A percentile compares a stretch with the other conserved stretches of the same genome.
These are phyloP conservation scores for Schizochytrium sp. DNA, from an alignment of 108 stramenopile species.

Conservation along the genomic window DNA sequence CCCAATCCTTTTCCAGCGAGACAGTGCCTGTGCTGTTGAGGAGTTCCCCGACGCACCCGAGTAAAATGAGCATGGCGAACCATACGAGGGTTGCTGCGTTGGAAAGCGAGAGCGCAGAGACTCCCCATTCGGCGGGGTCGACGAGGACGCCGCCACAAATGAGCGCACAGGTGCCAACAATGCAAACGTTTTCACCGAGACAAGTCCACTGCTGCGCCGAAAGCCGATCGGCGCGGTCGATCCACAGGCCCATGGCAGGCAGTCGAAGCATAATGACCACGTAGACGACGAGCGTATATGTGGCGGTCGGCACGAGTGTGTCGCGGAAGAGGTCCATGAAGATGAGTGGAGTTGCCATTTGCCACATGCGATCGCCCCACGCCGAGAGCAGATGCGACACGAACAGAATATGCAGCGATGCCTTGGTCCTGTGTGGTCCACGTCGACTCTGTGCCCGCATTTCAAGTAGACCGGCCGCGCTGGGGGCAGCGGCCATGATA, in stretches of 20 bases:
- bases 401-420: neutral
- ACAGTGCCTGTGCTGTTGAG: neutral
- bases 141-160: neutral
- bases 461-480: neutral
- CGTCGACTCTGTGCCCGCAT: neutral
- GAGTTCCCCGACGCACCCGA: neutral
- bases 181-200: neutral
- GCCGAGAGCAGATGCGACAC: neutral
- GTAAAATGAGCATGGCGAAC: neutral
- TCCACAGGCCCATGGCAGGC: neutral
- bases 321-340: neutral
- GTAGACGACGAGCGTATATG: neutral
- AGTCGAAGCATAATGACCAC: neutral
- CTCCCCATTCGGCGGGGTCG: neutral
- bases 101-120: neutral
- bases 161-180: neutral
- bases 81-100: neutral
- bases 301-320: neutral
- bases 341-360: neutral
- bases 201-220: neutral
- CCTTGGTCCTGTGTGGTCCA: neutral
- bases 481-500: neutral
- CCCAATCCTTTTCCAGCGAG: neutral
- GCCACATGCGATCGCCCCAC: constrained; percentile 19
- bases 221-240: neutral